Base-by-base conservation (phyloP, 495 filamentous ascomycete species). In the Jackrogersella multiformis region DNA sequence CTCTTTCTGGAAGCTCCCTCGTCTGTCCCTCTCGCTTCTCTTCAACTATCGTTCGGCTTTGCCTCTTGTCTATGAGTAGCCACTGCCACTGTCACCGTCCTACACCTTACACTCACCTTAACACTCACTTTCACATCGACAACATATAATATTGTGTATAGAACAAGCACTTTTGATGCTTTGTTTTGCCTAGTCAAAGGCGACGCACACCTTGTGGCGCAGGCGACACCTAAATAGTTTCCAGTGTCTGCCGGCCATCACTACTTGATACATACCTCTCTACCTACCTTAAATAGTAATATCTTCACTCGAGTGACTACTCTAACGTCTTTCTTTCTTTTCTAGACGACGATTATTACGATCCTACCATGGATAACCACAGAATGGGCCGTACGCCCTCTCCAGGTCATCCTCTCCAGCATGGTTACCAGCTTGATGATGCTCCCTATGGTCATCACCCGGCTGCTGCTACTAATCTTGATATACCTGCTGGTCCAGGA, bases 391-490 rank as follows among this genome's bases (percentile, higher is more conserved):
- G 86, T 61, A 83, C 85, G 24, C 83, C 89, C 23, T 86, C 85
- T 34, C 84, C 84, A 7, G 82, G 78, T 39, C 82, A 85, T 62
- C 84, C 82, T 23, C 58, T 82, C 26, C 80, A 85, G 59, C 82
- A 87, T 56, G 84, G 85, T 42, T 92, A 93, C 72, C 89, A 93
- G 66, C 79, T 91, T 2, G 84, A 90, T n/a, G 89, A 92, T 72
- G 81, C 84, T 54, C 84, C 87, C 26, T 90, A 90, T 66, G 77
- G 73, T 36, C 57, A 73, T 60, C 73, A 70, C 57, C 69, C 53
- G 74, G 53, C 67, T 12, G 28, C 70, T 36, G 53, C 52, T 78
- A 81, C 41, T 21, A 86, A 85, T 56, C 80, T 93, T 45, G 85
- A 90, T 44, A 92, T 94, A 76, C 92, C 87, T 63, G 84, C 79